Evolutionary conservation across 2,329 filamentous ascomycete species (phyloP).

Genomic region (Xylariales sp.): DNA sequence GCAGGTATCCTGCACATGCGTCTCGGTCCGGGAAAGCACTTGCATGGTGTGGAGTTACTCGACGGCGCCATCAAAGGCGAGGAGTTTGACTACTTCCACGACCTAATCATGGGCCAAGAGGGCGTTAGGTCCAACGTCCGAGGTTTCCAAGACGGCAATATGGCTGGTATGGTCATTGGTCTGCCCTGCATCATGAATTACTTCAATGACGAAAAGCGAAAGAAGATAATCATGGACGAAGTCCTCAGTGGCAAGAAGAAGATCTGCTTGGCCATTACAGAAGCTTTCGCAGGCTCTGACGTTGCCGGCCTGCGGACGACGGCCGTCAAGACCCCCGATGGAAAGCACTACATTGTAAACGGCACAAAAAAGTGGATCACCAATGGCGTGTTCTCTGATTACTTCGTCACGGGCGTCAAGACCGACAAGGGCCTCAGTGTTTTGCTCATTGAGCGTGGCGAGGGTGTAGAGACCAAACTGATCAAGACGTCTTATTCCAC

Average conservation of each 20-base stretch:
- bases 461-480: conserved; percentile 69
- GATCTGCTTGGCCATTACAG: conserved; percentile 82
- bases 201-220: conserved; percentile 62
- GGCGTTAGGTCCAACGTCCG: conserved; percentile 64
- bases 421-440: conserved; percentile 78
- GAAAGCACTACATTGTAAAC: conserved; percentile 67
- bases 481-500: conserved; percentile 83
- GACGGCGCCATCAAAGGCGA: conserved; percentile 68
- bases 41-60: conserved; percentile 66
- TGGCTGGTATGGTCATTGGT: conserved; percentile 82
- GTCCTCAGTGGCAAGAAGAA: conserved; percentile 80
- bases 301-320: conserved; percentile 78
- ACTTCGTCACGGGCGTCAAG: conserved; percentile 77
- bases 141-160: conserved; percentile 82
- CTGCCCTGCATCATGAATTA: conserved; percentile 78
- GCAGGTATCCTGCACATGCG: conserved; percentile 76
- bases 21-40: conserved; percentile 75
- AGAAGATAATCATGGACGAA: conserved; percentile 64
- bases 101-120: conserved; percentile 73
- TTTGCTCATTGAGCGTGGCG: conserved; percentile 67
- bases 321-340: conserved; percentile 70
- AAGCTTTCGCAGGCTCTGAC: conserved; percentile 82
- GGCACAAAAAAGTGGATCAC: conserved; percentile 86
- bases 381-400: conserved; percentile 75
- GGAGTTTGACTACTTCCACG: conserved; percentile 86